These are phyloP conservation scores for Balamuthia mandrillaris DNA, from an alignment of 208 protist genomes.

Conservation along the genomic window DNA sequence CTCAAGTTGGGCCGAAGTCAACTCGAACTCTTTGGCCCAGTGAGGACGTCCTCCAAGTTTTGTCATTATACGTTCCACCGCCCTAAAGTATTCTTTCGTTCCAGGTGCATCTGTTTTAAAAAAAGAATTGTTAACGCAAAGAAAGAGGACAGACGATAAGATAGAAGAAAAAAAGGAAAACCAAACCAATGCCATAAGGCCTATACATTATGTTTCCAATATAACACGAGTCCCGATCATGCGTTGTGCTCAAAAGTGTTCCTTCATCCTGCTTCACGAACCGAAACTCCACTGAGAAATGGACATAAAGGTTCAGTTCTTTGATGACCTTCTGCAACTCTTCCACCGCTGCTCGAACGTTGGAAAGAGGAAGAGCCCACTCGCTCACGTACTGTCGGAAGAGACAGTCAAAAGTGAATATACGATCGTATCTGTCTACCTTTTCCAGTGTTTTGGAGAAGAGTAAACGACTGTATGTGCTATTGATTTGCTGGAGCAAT, in stretches of 20 bases:
- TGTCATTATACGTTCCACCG: constrained; percentile 38
- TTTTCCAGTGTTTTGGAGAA: too few relatives aligned
- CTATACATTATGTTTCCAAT: constrained; percentile 47
- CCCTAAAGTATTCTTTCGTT: constrained; percentile 33
- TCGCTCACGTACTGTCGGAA: constrained; percentile 43
- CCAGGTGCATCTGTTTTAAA: background rate
- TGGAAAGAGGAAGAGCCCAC: constrained; percentile 30
- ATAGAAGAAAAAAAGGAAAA: background rate
- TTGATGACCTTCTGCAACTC: constrained; percentile 15
- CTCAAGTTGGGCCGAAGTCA: background rate
- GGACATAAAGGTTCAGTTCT: constrained; percentile 24
- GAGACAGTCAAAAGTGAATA: constrained; percentile 38
- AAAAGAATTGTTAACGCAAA: background rate
- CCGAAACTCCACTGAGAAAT: constrained; percentile 38
- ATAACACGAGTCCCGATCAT: constrained; percentile 19
- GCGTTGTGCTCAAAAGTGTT: constrained; percentile 25
- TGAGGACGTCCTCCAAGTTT: constrained; percentile 32
- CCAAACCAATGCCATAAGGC: background rate
- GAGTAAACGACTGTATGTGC: too few relatives aligned
- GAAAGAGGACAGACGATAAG: background rate
- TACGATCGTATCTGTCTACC: too few relatives aligned
- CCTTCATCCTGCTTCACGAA: constrained; percentile 42
- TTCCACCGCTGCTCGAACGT: constrained; percentile 18
- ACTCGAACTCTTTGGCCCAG: constrained; percentile 41
- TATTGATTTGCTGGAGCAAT: background rate